These are phyloP conservation scores for Yamadazyma diospyri DNA, from an alignment of 1,139 yeast genomes.

Conservation along the genomic window DNA sequence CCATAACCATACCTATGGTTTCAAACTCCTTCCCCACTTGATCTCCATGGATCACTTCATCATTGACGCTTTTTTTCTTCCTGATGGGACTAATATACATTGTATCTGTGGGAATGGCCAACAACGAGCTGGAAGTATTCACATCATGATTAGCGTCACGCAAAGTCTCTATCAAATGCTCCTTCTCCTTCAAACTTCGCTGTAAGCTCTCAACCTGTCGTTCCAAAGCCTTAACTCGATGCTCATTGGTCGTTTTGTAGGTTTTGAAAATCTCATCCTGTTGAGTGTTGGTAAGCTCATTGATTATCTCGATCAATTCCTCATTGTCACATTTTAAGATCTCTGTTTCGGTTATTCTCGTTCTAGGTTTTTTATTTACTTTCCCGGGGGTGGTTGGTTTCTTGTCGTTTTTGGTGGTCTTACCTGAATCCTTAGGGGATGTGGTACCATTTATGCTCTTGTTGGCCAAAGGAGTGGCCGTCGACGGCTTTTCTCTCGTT, in stretches of 20 bases:
- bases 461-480: neutral
- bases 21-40: constrained; percentile 42
- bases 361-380: constrained; percentile 6
- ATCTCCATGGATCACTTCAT: constrained; percentile 26
- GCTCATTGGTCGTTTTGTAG: constrained; percentile 26
- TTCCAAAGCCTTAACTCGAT: constrained; percentile 29
- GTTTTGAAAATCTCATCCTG: constrained; percentile 33
- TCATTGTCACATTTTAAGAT: constrained; percentile 26
- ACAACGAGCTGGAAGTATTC: neutral
- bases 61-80: constrained; percentile 21
- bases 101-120: neutral
- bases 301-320: constrained; percentile 29
- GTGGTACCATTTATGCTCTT: neutral
- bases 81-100: constrained; percentile 33
- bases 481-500: constrained; percentile 1
- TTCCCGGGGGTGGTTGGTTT: constrained; percentile 5
- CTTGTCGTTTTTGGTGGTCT: neutral
- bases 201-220: constrained; percentile 25
- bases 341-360: constrained; percentile 30
- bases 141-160: neutral
- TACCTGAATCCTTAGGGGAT: neutral
- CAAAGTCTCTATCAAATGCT: constrained; percentile 13
- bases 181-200: constrained; percentile 24
- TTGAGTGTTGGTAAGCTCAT: constrained; percentile 30
- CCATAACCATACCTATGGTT: constrained; percentile 48